phyloP scores from a whole-genome alignment of 441 rosid species.

The Jatropha podagrica region DNA sequence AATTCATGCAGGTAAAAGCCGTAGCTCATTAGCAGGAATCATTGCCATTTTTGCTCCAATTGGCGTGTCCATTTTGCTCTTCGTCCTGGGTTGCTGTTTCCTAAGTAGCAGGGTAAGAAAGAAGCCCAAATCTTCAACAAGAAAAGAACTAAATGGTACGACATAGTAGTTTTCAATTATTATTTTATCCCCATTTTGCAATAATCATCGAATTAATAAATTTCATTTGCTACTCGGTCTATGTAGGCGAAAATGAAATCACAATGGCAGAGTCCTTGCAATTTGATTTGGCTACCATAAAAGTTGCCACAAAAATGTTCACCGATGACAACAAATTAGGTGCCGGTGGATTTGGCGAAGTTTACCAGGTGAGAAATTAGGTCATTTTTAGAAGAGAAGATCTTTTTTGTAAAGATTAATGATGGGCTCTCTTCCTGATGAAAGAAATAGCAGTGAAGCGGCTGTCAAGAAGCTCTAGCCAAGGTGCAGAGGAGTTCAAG shows the following conservation, averaged over 20 bases:
- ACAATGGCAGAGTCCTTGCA: conserved; percentile 25
- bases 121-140: neutral
- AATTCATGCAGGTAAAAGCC: conserved; percentile 13
- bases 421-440: conserved; percentile 22
- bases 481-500: conserved; percentile 31
- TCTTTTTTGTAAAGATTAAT: neutral
- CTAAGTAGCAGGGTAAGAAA: conserved; percentile 14
- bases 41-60: conserved; percentile 25
- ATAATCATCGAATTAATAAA: too few species aligned
- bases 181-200: too few species aligned
- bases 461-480: conserved; percentile 20
- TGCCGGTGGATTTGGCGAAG: conserved; percentile 58
- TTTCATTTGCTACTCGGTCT: neutral
- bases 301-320: conserved; percentile 44
- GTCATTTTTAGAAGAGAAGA: too few species aligned
- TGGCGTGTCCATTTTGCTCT: conserved; percentile 21
- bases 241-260: conserved; percentile 17
- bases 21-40: neutral
- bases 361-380: conserved; percentile 28
- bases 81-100: conserved; percentile 20
- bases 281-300: conserved; percentile 31
- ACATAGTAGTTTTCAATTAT: too few species aligned
- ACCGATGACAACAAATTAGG: conserved; percentile 47
- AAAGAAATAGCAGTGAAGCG: conserved; percentile 31
- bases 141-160: conserved; percentile 28